A percentile compares a stretch with the other conserved stretches of the same genome.
phyloP scores from a whole-genome alignment of 148 eudicot genomes.

The Linanthus parryae region DNA sequence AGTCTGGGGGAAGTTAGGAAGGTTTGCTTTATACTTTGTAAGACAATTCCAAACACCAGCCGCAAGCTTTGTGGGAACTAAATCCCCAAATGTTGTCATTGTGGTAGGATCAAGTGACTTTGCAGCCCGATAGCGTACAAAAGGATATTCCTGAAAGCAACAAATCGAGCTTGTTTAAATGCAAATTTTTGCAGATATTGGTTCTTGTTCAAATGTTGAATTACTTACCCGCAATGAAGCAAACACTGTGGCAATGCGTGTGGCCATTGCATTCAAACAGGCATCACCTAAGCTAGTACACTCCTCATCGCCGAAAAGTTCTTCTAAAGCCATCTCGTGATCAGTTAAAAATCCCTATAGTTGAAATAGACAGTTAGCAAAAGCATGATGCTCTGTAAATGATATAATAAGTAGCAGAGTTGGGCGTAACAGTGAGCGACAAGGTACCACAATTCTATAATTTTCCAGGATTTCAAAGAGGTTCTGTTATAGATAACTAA shows the following conservation, averaged over 20 bases:
- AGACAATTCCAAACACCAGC: conserved; percentile 84
- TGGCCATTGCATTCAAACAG: conserved; percentile 73
- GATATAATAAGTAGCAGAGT: no score
- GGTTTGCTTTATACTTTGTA: conserved; percentile 55
- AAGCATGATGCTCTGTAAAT: neutral
- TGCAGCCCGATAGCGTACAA: conserved; percentile 93
- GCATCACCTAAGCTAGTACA: conserved; percentile 62
- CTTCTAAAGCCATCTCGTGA: conserved; percentile 84
- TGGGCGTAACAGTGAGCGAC: no score
- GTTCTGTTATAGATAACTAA: no score
- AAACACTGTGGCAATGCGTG: conserved; percentile 79
- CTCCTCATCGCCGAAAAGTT: conserved; percentile 87
- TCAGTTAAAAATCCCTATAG: conserved; percentile 81
- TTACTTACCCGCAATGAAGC: conserved; percentile 79
- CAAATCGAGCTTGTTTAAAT: conserved; percentile 9
- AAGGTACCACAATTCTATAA: no score
- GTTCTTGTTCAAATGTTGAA: neutral
- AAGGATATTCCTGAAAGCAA: conserved; percentile 71
- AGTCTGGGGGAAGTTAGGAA: conserved; percentile 72
- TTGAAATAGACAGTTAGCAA: conserved; percentile 1
- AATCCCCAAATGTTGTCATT: conserved; percentile 92
- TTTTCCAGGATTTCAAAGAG: no score
- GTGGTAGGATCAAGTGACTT: conserved; percentile 79
- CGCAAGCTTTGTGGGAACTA: conserved; percentile 93
- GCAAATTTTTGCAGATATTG: neutral